A percentile compares a stretch with the other conserved stretches of the same genome.
Conservation (phyloP, 495 filamentous ascomycete genomes). For the Umbilicaria muhlenbergii region DNA sequence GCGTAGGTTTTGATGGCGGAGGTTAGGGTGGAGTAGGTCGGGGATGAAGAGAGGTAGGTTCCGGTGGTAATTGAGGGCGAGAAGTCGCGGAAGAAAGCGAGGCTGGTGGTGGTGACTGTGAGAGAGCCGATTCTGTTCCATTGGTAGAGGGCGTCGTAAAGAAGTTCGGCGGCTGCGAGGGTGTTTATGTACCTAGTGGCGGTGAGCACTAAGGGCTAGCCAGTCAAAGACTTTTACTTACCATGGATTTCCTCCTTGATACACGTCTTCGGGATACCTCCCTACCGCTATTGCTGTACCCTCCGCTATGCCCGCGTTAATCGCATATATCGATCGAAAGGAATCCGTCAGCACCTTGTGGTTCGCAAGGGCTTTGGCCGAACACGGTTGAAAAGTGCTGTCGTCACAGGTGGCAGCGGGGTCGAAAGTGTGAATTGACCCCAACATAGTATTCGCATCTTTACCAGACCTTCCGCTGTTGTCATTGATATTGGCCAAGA, state of each 20-base stretch:
- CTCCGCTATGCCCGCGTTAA: conserved; percentile 23
- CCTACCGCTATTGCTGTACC: conserved; percentile 46
- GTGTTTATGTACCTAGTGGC: conserved; percentile 21
- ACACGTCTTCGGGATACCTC: conserved; percentile 52
- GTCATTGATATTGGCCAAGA: conserved; percentile 27
- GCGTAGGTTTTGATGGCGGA: conserved; percentile 30
- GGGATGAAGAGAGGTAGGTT: conserved; percentile 19
- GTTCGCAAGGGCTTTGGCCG: conserved; percentile 28
- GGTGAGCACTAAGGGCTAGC: background rate
- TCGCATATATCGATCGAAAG: conserved; percentile 31
- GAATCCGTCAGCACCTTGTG: conserved; percentile 33
- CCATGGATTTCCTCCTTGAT: conserved; percentile 50
- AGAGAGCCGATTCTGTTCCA: conserved; percentile 31
- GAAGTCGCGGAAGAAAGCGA: conserved; percentile 27
- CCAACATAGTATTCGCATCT: conserved; percentile 32
- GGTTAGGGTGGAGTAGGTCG: conserved; percentile 24
- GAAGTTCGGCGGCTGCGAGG: conserved; percentile 24
- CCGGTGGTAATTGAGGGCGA: conserved; percentile 24
- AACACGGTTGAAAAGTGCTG: conserved; percentile 34
- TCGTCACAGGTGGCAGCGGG: conserved; percentile 31
- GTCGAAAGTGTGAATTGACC: conserved; percentile 31
- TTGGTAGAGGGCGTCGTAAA: conserved; percentile 31
- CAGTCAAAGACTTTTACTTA: conserved; percentile 4
- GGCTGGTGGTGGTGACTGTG: conserved; percentile 24
- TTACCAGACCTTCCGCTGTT: conserved; percentile 26